These are phyloP conservation scores for Venturia carpophila DNA, from an alignment of 2,329 filamentous ascomycete genomes.

Conservation along the genomic window DNA sequence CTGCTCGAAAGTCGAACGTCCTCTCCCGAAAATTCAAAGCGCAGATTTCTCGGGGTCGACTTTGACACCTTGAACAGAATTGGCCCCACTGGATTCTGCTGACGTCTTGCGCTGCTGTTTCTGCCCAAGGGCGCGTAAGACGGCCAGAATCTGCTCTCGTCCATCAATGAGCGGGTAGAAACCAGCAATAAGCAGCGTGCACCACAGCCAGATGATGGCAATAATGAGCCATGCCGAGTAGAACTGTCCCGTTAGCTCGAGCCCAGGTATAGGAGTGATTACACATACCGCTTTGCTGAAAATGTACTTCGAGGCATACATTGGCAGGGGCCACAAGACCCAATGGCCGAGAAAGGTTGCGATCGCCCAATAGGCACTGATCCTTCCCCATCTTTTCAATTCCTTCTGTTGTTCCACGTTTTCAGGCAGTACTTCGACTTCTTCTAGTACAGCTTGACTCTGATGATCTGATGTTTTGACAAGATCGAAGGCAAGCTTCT, in stretches of 20 bases:
- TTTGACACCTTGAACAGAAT: not conserved
- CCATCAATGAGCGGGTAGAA: slow-evolving; percentile 47
- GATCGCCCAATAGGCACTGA: slow-evolving; percentile 40
- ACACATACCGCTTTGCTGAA: slow-evolving; percentile 36
- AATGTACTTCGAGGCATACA: slow-evolving; percentile 46
- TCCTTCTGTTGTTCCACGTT: slow-evolving; percentile 26
- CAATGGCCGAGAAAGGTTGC: slow-evolving; percentile 47
- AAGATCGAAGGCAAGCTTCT: slow-evolving; percentile 35
- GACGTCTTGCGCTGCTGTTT: not conserved
- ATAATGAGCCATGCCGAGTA: slow-evolving; percentile 46
- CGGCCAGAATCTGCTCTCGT: slow-evolving; percentile 28
- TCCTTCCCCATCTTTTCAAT: slow-evolving; percentile 41
- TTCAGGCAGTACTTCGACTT: slow-evolving; percentile 23
- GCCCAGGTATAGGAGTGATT: slow-evolving; percentile 14
- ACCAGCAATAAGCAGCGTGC: slow-evolving; percentile 42
- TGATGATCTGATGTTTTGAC: not conserved
- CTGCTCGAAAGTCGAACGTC: not conserved
- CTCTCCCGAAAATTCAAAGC: not conserved
- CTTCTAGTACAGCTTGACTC: slow-evolving; percentile 3
- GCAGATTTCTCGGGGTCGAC: not conserved
- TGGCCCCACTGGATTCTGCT: slow-evolving; percentile 6
- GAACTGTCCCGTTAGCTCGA: slow-evolving; percentile 29
- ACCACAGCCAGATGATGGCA: slow-evolving; percentile 47
- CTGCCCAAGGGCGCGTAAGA: slow-evolving; percentile 20
- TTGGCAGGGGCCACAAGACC: slow-evolving; percentile 49